Conservation (phyloP, 192 early-diverging fungal species). For the Coemansia sp. region DNA sequence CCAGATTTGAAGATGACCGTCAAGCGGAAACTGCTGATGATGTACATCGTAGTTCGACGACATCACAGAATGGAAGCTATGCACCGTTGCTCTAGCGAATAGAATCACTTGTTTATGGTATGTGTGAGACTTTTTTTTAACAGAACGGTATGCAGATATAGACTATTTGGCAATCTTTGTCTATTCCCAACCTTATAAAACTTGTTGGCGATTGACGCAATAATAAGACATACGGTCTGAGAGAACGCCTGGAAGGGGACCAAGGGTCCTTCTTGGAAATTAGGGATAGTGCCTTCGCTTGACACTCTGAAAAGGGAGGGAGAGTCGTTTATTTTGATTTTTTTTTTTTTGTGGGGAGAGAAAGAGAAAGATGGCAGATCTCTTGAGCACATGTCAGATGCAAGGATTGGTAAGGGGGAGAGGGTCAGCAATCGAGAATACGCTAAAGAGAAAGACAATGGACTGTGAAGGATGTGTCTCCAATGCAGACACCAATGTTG, state of each 20-base stretch:
- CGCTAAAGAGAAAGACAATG: not conserved
- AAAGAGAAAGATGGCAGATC: not conserved
- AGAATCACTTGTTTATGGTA: not conserved
- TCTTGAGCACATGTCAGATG: slow-evolving; percentile 1
- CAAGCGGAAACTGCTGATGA: not conserved
- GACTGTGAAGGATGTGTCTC: not conserved
- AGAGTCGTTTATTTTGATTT: not conserved
- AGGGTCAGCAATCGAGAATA: not conserved
- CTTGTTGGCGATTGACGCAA: not conserved
- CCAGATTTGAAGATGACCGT: not conserved
- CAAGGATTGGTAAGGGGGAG: not conserved
- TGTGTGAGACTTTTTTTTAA: not conserved
- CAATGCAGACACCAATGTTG: not conserved
- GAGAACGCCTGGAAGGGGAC: not conserved
- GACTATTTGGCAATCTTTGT: not conserved
- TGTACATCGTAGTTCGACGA: not conserved
- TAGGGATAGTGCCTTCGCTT: not conserved
- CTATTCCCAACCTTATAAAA: not conserved
- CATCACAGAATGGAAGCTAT: not conserved
- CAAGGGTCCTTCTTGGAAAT: not conserved
- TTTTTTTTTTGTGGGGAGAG: not conserved
- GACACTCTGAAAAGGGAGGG: not conserved
- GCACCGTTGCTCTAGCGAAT: not conserved
- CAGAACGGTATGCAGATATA: not conserved
- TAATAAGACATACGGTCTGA: not conserved